These are phyloP conservation scores for Diaporthe vaccinii DNA, from an alignment of 2,329 filamentous ascomycete species.

Conservation along the genomic window DNA sequence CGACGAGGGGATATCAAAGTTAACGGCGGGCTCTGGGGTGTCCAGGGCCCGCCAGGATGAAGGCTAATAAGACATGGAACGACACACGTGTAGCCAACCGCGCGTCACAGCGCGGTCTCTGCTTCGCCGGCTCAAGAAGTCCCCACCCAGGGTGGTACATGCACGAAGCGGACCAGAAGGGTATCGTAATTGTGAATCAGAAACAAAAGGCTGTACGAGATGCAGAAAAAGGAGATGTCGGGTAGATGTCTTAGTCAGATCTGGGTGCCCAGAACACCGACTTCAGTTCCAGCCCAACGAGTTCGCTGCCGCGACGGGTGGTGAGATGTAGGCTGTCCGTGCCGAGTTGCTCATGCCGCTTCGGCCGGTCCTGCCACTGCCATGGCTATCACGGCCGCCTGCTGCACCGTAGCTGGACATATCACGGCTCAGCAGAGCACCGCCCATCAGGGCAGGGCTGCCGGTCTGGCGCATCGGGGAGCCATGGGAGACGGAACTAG, in stretches of 20 bases:
- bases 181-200: slow-evolving; percentile 57
- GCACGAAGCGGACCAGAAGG: slow-evolving; percentile 53
- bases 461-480: slow-evolving; percentile 69
- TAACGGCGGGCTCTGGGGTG: slow-evolving; percentile 24
- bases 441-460: slow-evolving; percentile 78
- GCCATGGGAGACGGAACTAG: slow-evolving; percentile 76
- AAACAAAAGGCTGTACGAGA: slow-evolving; percentile 45
- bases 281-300: slow-evolving; percentile 93
- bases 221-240: slow-evolving; percentile 48
- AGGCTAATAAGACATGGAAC: slow-evolving; percentile 42
- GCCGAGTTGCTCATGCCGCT: slow-evolving; percentile 67
- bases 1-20: slow-evolving; percentile 42
- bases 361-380: slow-evolving; percentile 69
- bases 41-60: slow-evolving; percentile 34
- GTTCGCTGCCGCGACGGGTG: slow-evolving; percentile 93
- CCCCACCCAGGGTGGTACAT: slow-evolving; percentile 47
- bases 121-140: slow-evolving; percentile 44
- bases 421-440: slow-evolving; percentile 71
- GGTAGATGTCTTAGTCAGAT: slow-evolving; percentile 39
- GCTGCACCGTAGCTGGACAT: slow-evolving; percentile 68
- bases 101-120: slow-evolving; percentile 30
- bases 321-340: slow-evolving; percentile 80
- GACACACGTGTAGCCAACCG: slow-evolving; percentile 40
- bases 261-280: slow-evolving; percentile 30
- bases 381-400: slow-evolving; percentile 70